Evolutionary conservation across 164 flowering plant species (phyloP).

Genomic region (Paratinospora sagittata): DNA sequence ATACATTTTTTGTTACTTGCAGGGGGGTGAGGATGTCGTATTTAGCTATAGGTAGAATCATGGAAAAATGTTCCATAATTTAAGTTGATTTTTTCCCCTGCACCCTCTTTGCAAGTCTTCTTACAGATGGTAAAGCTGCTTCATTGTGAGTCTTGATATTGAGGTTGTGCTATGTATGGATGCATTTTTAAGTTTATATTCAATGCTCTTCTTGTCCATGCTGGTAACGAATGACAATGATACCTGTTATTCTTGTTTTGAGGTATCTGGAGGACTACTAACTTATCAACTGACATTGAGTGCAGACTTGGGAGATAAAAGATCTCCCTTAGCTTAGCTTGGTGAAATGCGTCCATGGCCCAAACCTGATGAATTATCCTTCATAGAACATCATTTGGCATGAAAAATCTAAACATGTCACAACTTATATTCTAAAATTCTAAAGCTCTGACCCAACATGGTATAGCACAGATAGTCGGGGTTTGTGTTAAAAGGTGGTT

Average conservation of each 20-base stretch:
- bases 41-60: slow-evolving; percentile 12
- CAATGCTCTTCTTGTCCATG: no score
- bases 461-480: no score
- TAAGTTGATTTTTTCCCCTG: not conserved
- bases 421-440: no score
- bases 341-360: not conserved
- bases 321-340: no score
- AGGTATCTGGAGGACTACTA: not conserved
- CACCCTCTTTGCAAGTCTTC: not conserved
- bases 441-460: no score
- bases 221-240: no score
- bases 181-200: not conserved
- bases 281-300: not conserved
- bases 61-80: not conserved
- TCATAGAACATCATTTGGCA: not conserved
- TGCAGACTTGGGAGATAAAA: not conserved
- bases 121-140: not conserved
- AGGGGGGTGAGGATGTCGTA: slow-evolving; percentile 20
- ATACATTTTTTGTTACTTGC: slow-evolving; percentile 3
- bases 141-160: not conserved
- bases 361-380: not conserved
- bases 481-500: no score
- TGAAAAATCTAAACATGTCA: not conserved
- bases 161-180: not conserved
- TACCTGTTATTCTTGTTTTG: not conserved